Conservation (phyloP, 148 eudicot genomes). For the Arctostaphylos glauca region DNA sequence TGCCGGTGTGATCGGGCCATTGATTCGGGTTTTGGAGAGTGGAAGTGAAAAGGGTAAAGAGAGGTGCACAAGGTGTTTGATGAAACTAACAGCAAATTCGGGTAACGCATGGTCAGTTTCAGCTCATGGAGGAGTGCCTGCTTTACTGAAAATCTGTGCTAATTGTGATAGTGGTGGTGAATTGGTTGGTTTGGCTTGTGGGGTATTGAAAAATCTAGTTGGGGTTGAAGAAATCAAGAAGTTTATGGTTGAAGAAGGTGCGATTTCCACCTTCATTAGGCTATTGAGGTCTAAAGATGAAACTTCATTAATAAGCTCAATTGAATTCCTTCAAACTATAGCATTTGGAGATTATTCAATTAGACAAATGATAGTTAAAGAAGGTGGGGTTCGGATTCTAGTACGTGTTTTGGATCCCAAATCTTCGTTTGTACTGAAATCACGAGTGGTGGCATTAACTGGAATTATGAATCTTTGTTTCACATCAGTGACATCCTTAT, state of each 20-base stretch:
- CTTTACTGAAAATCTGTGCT: slow-evolving; percentile 47
- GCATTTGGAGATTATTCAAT: slow-evolving; percentile 50
- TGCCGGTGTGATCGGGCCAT: slow-evolving; percentile 55
- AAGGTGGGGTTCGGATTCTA: slow-evolving; percentile 52
- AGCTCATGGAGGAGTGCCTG: slow-evolving; percentile 82
- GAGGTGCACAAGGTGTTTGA: slow-evolving; percentile 45
- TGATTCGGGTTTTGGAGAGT: slow-evolving; percentile 62
- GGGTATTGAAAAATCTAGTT: slow-evolving; percentile 66
- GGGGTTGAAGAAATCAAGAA: slow-evolving; percentile 80
- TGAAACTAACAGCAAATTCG: slow-evolving; percentile 63
- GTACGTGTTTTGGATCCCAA: slow-evolving; percentile 58
- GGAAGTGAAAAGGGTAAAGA: slow-evolving; percentile 49
- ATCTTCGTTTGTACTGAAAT: slow-evolving; percentile 41
- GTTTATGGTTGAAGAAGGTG: slow-evolving; percentile 76
- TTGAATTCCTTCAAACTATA: slow-evolving; percentile 57
- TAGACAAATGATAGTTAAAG: slow-evolving; percentile 37
- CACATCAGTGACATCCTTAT: slow-evolving; percentile 31
- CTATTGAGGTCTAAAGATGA: slow-evolving; percentile 59
- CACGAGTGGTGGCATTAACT: slow-evolving; percentile 51
- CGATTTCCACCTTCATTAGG: slow-evolving; percentile 39
- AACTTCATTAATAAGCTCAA: slow-evolving; percentile 38
- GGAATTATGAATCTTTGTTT: slow-evolving; percentile 57
- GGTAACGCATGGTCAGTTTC: slow-evolving; percentile 89
- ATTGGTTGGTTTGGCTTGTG: slow-evolving; percentile 56
- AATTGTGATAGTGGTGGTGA: slow-evolving; percentile 26